phyloP scores from a whole-genome alignment of 2,329 filamentous ascomycete species.

The Cryphonectria nitschkei region DNA sequence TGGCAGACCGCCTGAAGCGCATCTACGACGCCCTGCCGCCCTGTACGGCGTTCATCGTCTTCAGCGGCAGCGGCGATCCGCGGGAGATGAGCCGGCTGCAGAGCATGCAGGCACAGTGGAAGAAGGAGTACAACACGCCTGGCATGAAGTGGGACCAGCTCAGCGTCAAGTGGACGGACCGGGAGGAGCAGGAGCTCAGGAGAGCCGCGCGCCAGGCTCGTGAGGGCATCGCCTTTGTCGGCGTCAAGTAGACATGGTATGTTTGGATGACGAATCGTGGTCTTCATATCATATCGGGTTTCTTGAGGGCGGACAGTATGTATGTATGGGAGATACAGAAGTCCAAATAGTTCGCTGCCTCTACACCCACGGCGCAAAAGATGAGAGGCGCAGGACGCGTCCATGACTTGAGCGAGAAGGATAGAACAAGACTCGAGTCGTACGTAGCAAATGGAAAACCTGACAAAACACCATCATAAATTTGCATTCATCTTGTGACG shows the following conservation, averaged over 20 bases:
- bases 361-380: not conserved
- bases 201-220: slow-evolving; percentile 60
- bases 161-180: slow-evolving; percentile 69
- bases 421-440: not conserved
- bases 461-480: not conserved
- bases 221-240: slow-evolving; percentile 66
- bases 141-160: slow-evolving; percentile 69
- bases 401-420: not conserved
- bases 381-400: not conserved
- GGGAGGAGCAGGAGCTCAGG: slow-evolving; percentile 65
- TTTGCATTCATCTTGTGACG: not conserved
- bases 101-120: slow-evolving; percentile 62
- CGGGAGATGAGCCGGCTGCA: slow-evolving; percentile 66
- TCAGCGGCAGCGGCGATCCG: slow-evolving; percentile 70
- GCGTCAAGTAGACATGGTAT: slow-evolving; percentile 55
- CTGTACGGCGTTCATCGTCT: slow-evolving; percentile 67
- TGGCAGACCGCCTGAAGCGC: slow-evolving; percentile 54
- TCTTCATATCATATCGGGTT: no score
- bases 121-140: slow-evolving; percentile 65
- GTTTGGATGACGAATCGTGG: not conserved
- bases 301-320: not conserved
- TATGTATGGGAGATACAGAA: not conserved
- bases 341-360: not conserved
- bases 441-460: not conserved
- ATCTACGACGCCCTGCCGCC: slow-evolving; percentile 64